Conservation (phyloP, 331 rosid species). For the Malus hybrid region DNA sequence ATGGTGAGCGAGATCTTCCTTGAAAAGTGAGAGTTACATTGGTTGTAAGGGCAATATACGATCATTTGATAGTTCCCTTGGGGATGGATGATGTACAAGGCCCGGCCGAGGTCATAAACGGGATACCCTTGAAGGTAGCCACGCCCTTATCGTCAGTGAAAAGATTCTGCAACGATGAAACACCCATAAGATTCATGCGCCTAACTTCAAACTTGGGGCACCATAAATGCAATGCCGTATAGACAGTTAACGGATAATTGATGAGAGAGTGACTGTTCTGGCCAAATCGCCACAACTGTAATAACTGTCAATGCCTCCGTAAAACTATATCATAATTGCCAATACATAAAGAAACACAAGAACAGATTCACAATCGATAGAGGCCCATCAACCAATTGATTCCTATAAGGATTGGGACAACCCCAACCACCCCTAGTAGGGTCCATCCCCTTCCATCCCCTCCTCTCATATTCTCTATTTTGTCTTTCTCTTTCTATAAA, state of each 20-base stretch:
- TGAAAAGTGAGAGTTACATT: not conserved
- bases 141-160: slow-evolving; percentile 81
- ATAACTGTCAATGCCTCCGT: not conserved
- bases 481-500: too few relatives aligned
- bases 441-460: too few relatives aligned
- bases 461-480: too few relatives aligned
- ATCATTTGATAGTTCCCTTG: slow-evolving; percentile 64
- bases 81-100: slow-evolving; percentile 77
- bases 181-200: slow-evolving; percentile 2
- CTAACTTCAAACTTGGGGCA: not conserved
- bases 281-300: not conserved
- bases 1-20: not conserved
- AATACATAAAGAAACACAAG: not conserved
- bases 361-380: not conserved
- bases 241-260: not conserved
- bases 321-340: not conserved
- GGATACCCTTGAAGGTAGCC: slow-evolving; percentile 88
- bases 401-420: not conserved
- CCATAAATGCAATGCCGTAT: not conserved
- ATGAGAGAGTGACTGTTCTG: not conserved
- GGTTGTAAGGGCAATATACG: not conserved
- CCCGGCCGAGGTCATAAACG: slow-evolving; percentile 88
- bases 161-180: slow-evolving; percentile 66
- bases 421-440: not conserved
- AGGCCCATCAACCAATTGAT: not conserved